These are phyloP conservation scores for Holtermannia corniformis DNA, from an alignment of 768 basidiomycete species.

Conservation along the genomic window DNA sequence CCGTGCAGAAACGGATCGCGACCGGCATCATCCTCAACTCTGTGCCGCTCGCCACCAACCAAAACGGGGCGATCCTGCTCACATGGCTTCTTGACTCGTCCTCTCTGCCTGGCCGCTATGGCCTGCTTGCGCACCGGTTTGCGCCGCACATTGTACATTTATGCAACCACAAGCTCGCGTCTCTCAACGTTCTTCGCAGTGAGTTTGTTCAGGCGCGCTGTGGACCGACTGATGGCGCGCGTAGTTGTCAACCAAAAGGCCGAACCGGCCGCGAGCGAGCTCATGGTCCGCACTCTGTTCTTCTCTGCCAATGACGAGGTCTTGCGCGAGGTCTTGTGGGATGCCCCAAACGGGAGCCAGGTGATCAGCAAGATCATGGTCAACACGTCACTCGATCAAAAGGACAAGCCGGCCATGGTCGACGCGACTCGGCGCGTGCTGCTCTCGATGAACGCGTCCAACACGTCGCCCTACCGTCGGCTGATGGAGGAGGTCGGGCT, in stretches of 20 bases:
- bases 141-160: slow-evolving; percentile 92
- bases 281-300: slow-evolving; percentile 83
- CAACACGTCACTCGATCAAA: slow-evolving; percentile 68
- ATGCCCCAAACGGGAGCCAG: slow-evolving; percentile 81
- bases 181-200: slow-evolving; percentile 79
- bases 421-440: slow-evolving; percentile 85
- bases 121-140: slow-evolving; percentile 86
- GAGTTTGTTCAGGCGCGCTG: slow-evolving; percentile 5
- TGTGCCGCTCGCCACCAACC: slow-evolving; percentile 92
- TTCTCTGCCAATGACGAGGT: slow-evolving; percentile 81
- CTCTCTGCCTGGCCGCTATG: slow-evolving; percentile 89
- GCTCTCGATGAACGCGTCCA: slow-evolving; percentile 77
- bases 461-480: slow-evolving; percentile 87
- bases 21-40: slow-evolving; percentile 93
- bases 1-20: slow-evolving; percentile 66
- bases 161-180: slow-evolving; percentile 95
- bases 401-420: slow-evolving; percentile 58
- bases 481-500: slow-evolving; percentile 91
- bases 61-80: slow-evolving; percentile 87
- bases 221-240: background rate
- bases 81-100: slow-evolving; percentile 97
- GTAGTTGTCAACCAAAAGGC: slow-evolving; percentile 84
- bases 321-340: slow-evolving; percentile 83
- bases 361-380: slow-evolving; percentile 77
- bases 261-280: slow-evolving; percentile 75